phyloP scores from a whole-genome alignment of 83 land plant species.

The Isoetes engelmannii region DNA sequence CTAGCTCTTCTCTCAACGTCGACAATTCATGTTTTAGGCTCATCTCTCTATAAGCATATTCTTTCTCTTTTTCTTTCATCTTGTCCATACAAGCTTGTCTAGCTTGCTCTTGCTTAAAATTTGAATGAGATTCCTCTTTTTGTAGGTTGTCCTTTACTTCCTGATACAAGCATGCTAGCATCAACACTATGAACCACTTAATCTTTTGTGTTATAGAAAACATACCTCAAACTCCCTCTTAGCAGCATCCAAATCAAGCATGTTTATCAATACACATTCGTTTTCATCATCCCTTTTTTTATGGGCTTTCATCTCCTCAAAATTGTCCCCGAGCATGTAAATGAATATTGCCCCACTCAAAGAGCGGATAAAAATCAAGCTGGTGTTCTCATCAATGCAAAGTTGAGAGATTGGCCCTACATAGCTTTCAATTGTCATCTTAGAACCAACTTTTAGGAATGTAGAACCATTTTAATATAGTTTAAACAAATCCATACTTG shows the following conservation, averaged over 20 bases:
- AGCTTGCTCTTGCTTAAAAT: conserved; percentile 6
- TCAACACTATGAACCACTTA: too few species aligned
- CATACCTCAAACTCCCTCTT: too few species aligned
- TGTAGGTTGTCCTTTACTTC: background rate
- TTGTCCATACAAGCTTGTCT: conserved; percentile 15
- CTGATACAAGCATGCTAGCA: background rate
- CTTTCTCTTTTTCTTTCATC: conserved; percentile 19
- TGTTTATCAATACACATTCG: too few species aligned
- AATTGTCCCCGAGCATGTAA: background rate
- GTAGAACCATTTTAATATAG: background rate
- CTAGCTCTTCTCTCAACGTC: conserved; percentile 10
- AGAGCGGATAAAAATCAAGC: conserved; percentile 10
- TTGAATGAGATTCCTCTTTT: background rate
- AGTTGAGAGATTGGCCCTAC: conserved; percentile 7
- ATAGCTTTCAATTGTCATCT: background rate
- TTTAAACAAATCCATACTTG: background rate
- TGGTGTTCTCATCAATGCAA: conserved; percentile 10
- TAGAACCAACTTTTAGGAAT: background rate
- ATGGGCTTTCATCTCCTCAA: too few species aligned
- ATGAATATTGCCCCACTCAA: conserved; percentile 13
- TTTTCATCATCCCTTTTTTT: too few species aligned
- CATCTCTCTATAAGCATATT: background rate
- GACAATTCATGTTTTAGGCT: background rate
- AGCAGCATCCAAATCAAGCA: too few species aligned
- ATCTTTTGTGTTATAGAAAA: too few species aligned